phyloP scores from a whole-genome alignment of 1,139 yeast genomes.

The Candida tetrigidarum region DNA sequence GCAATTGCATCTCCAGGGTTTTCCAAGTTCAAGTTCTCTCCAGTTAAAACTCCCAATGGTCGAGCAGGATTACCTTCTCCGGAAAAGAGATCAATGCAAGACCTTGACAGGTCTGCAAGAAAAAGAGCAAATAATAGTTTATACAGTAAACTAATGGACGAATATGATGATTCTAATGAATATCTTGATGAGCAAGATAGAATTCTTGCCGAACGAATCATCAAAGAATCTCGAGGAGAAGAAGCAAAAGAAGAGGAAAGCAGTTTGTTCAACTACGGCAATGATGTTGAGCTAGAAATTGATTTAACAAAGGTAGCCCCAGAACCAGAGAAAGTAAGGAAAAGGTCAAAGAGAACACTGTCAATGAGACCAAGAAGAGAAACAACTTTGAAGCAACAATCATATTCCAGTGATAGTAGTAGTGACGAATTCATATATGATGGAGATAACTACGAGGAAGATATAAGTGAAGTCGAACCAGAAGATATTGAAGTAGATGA shows the following conservation, averaged over 20 bases:
- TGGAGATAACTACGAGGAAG: conserved; percentile 15
- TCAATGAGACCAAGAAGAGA: conserved; percentile 8
- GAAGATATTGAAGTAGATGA: conserved; percentile 27
- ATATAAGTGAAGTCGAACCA: conserved; percentile 24
- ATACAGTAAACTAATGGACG: conserved; percentile 35
- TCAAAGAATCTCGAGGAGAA: conserved; percentile 28
- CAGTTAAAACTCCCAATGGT: conserved; percentile 28
- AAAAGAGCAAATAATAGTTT: conserved; percentile 45
- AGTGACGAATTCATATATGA: conserved; percentile 6
- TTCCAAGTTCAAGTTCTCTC: conserved; percentile 8
- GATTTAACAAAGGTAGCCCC: conserved; percentile 21
- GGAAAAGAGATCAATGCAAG: conserved; percentile 38
- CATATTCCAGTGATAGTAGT: conserved; percentile 11
- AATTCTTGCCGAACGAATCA: conserved; percentile 49
- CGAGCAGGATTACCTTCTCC: conserved; percentile 54
- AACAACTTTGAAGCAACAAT: neutral
- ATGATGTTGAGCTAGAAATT: conserved; percentile 37
- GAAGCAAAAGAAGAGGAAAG: conserved; percentile 10
- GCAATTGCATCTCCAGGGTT: neutral
- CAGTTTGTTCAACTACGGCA: conserved; percentile 31
- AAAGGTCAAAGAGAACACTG: neutral
- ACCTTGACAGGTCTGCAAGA: conserved; percentile 54
- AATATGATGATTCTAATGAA: conserved; percentile 35
- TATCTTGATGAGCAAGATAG: conserved; percentile 39
- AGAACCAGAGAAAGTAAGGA: neutral